These are phyloP conservation scores for Vitis cinerea DNA, from an alignment of 164 flowering plant species.

Conservation along the genomic window DNA sequence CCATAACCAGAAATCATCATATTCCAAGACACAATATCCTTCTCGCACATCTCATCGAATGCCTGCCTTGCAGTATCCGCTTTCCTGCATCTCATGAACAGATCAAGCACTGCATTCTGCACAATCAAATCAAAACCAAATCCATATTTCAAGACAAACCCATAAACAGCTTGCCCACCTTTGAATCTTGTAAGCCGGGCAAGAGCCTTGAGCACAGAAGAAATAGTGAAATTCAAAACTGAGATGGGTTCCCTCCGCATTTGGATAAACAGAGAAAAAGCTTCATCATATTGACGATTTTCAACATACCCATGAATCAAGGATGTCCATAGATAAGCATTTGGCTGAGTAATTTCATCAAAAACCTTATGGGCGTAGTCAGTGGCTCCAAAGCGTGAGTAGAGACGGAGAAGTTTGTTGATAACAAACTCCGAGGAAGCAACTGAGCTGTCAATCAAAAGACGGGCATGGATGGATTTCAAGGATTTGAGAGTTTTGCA, in stretches of 20 bases:
- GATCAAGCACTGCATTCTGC: conserved; percentile 36
- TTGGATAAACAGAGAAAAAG: conserved; percentile 15
- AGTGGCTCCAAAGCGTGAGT: conserved; percentile 20
- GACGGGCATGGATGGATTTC: conserved; percentile 34
- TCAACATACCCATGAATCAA: conserved; percentile 41
- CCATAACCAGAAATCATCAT: conserved; percentile 35
- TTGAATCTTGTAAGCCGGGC: conserved; percentile 18
- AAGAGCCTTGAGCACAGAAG: conserved; percentile 31
- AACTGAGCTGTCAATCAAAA: conserved; percentile 18
- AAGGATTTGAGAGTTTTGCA: conserved; percentile 22
- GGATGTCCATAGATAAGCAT: conserved; percentile 35
- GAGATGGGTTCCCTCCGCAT: conserved; percentile 23
- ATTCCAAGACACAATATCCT: conserved; percentile 45
- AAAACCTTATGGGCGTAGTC: conserved; percentile 32
- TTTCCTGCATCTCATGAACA: conserved; percentile 31
- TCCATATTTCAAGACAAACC: conserved; percentile 30
- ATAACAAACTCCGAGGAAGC: conserved; percentile 25
- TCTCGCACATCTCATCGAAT: conserved; percentile 31
- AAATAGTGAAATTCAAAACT: conserved; percentile 35
- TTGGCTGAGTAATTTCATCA: conserved; percentile 35
- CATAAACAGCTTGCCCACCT: conserved; percentile 32
- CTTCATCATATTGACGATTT: conserved; percentile 21
- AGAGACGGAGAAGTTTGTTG: conserved; percentile 28
- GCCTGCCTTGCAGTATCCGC: conserved; percentile 28
- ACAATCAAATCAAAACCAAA: conserved; percentile 31